Conservation (phyloP, 768 basidiomycete genomes). For the Collybia nuda region DNA sequence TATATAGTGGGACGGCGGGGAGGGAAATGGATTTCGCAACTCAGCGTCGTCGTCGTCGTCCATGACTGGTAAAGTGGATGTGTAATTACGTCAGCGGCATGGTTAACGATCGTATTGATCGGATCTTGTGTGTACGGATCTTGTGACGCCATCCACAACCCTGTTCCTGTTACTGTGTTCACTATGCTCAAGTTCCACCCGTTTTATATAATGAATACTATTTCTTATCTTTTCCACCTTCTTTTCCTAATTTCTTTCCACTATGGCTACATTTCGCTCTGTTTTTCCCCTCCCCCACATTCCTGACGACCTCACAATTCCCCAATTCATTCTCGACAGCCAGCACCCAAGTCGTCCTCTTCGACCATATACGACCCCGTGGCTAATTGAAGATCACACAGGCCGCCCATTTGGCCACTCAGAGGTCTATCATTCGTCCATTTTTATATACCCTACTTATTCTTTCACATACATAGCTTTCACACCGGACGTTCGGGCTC, state of each 20-base stretch:
- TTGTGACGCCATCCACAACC: neutral
- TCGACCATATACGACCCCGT: slow-evolving; percentile 45
- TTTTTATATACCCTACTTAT: neutral
- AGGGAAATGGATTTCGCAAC: slow-evolving; percentile 85
- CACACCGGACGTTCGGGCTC: slow-evolving; percentile 44
- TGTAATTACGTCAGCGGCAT: neutral
- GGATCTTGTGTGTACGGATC: neutral
- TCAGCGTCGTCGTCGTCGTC: slow-evolving; percentile 79
- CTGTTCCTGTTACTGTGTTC: no score
- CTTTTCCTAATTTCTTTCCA: slow-evolving; percentile 1
- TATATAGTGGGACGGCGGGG: slow-evolving; percentile 81
- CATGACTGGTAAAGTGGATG: neutral
- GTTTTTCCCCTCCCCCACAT: slow-evolving; percentile 37
- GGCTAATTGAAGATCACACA: slow-evolving; percentile 59
- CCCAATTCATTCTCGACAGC: slow-evolving; percentile 63
- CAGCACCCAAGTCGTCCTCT: slow-evolving; percentile 41
- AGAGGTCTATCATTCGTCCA: slow-evolving; percentile 37
- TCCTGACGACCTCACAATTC: slow-evolving; percentile 62
- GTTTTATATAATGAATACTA: neutral
- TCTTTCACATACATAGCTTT: slow-evolving; percentile 24
- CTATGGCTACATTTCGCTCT: slow-evolving; percentile 35
- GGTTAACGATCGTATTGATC: neutral
- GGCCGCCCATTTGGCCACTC: slow-evolving; percentile 41
- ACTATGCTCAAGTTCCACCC: slow-evolving; percentile 5
- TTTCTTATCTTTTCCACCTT: neutral